phyloP scores from a whole-genome alignment of 2,329 filamentous ascomycete genomes.

The Botrytis elliptica region DNA sequence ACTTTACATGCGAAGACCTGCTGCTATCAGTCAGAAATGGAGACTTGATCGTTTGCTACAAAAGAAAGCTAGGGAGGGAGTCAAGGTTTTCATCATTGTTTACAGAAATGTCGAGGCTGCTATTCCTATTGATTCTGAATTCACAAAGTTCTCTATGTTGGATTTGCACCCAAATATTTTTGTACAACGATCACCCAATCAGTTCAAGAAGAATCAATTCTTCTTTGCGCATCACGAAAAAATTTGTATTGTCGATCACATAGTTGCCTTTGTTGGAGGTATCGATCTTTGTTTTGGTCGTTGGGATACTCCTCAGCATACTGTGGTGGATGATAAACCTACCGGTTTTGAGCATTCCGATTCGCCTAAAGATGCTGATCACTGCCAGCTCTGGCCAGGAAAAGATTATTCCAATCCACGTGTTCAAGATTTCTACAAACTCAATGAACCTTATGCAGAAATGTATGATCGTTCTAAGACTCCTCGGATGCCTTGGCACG shows the following conservation, averaged over 20 bases:
- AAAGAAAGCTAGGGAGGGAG: slow-evolving; percentile 87
- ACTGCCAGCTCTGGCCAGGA: slow-evolving; percentile 93
- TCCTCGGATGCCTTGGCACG: slow-evolving; percentile 97
- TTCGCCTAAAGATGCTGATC: slow-evolving; percentile 81
- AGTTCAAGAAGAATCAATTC: slow-evolving; percentile 98
- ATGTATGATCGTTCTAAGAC: slow-evolving; percentile 94
- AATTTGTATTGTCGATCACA: slow-evolving; percentile 94
- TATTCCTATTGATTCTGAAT: slow-evolving; percentile 95
- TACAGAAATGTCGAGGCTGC: slow-evolving; percentile 98
- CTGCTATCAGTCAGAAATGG: slow-evolving; percentile 98
- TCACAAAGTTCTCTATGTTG: slow-evolving; percentile 93
- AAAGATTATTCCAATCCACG: slow-evolving; percentile 98
- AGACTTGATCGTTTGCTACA: slow-evolving; percentile 90
- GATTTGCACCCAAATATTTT: slow-evolving; percentile 96
- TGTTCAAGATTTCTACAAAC: slow-evolving; percentile 89
- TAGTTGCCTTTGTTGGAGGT: slow-evolving; percentile 90
- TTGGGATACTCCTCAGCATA: slow-evolving; percentile 95
- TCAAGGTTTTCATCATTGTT: slow-evolving; percentile 97
- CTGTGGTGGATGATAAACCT: slow-evolving; percentile 85
- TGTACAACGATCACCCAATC: slow-evolving; percentile 92
- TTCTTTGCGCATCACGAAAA: slow-evolving; percentile 99
- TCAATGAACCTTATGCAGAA: slow-evolving; percentile 94
- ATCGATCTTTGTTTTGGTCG: slow-evolving; percentile 96
- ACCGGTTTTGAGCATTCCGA: slow-evolving; percentile 85
- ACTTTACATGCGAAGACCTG: slow-evolving; percentile 88